Evolutionary conservation across 345 rosid genomes (phyloP).

Genomic region (Citrus trifoliata): DNA sequence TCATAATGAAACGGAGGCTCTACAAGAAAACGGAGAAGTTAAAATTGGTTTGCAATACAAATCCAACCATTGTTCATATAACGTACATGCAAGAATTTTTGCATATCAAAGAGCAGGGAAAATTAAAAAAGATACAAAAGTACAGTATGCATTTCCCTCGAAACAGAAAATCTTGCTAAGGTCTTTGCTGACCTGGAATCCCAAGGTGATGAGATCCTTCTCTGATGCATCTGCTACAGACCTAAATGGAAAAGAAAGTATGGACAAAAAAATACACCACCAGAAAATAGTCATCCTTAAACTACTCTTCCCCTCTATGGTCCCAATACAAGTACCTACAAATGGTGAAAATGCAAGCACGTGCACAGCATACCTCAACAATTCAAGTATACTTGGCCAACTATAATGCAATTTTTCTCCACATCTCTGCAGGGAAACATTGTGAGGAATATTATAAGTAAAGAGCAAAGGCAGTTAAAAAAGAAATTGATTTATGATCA

Average conservation of each 20-base stretch:
- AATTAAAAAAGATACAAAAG: neutral
- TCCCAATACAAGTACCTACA: neutral
- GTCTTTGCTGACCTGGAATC: slow-evolving; percentile 75
- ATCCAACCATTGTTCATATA: neutral
- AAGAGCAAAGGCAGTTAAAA: slow-evolving; percentile 4
- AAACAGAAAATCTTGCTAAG: slow-evolving; percentile 7
- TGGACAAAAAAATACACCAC: slow-evolving; percentile 1
- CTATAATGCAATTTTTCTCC: slow-evolving; percentile 84
- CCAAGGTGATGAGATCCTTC: slow-evolving; percentile 86
- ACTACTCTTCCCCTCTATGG: neutral
- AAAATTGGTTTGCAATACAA: slow-evolving; percentile 15
- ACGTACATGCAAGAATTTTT: neutral
- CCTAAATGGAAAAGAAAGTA: slow-evolving; percentile 37
- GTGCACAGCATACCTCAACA: slow-evolving; percentile 64
- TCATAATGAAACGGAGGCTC: slow-evolving; percentile 90
- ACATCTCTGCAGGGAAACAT: slow-evolving; percentile 57
- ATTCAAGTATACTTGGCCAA: slow-evolving; percentile 88
- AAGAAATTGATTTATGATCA: slow-evolving; percentile 4
- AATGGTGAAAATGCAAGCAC: neutral
- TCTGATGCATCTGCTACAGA: slow-evolving; percentile 93
- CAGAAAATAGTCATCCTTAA: slow-evolving; percentile 1
- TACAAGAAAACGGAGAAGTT: slow-evolving; percentile 36
- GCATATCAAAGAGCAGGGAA: neutral
- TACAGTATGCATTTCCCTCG: neutral
- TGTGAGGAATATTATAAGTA: slow-evolving; percentile 10